These are phyloP conservation scores for Domatiomyces globalis DNA, from an alignment of 2,329 filamentous ascomycete species.

Conservation along the genomic window DNA sequence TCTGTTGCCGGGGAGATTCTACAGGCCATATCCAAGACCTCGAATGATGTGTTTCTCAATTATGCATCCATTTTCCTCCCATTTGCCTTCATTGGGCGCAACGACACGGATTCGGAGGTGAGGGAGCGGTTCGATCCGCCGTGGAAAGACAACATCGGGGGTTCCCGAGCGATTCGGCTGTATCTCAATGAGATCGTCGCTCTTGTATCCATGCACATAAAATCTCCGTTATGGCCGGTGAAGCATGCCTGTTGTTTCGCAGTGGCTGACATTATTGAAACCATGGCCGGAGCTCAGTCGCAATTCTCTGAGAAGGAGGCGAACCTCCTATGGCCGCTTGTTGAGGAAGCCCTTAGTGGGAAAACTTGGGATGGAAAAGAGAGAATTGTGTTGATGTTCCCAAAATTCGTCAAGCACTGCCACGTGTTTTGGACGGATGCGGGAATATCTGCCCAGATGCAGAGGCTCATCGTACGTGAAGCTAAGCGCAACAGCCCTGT, in stretches of 20 bases:
- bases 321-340: slow-evolving; percentile 59
- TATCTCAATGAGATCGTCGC: slow-evolving; percentile 70
- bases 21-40: slow-evolving; percentile 67
- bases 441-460: slow-evolving; percentile 49
- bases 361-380: slow-evolving; percentile 95
- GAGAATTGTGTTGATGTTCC: slow-evolving; percentile 63
- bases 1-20: slow-evolving; percentile 72
- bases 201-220: slow-evolving; percentile 53
- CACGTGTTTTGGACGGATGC: slow-evolving; percentile 44
- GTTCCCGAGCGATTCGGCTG: slow-evolving; percentile 62
- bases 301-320: slow-evolving; percentile 47
- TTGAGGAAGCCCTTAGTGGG: slow-evolving; percentile 67
- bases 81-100: slow-evolving; percentile 74
- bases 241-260: slow-evolving; percentile 78
- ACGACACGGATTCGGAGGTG: slow-evolving; percentile 71
- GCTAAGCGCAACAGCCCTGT: slow-evolving; percentile 79
- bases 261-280: slow-evolving; percentile 53
- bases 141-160: slow-evolving; percentile 84
- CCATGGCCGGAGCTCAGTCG: slow-evolving; percentile 39
- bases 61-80: slow-evolving; percentile 65
- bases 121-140: slow-evolving; percentile 67
- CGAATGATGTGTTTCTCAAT: slow-evolving; percentile 72
- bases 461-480: slow-evolving; percentile 67
- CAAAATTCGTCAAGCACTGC: slow-evolving; percentile 57
- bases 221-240: slow-evolving; percentile 74